Conservation (phyloP, 257 asterid genomes). For the Jacaranda mimosifolia region DNA sequence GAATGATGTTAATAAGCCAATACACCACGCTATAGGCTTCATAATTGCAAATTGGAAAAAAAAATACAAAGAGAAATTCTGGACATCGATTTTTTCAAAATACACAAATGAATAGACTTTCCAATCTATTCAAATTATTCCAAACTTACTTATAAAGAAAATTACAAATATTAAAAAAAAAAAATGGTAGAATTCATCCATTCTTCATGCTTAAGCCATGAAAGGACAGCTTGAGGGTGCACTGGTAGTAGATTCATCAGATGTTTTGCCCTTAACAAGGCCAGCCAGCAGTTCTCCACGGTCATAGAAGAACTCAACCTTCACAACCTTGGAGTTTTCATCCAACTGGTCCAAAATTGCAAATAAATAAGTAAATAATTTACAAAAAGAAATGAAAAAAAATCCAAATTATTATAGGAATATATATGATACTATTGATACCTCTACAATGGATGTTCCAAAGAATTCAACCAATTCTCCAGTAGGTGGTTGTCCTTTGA, state of each 20-base stretch:
- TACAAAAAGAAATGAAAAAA: background rate
- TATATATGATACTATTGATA: constrained; percentile 18
- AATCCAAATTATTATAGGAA: background rate
- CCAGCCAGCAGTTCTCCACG: constrained; percentile 62
- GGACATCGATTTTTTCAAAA: background rate
- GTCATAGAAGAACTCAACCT: constrained; percentile 60
- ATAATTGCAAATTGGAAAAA: too few species aligned
- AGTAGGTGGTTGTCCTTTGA: constrained; percentile 61
- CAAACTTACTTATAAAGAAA: background rate
- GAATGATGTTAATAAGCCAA: too few species aligned
- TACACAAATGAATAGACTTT: background rate
- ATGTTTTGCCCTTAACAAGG: constrained; percentile 44
- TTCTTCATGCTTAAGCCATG: constrained; percentile 36
- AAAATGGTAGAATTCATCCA: background rate
- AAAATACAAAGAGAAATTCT: background rate
- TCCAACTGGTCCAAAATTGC: constrained; percentile 42
- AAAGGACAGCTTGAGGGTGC: constrained; percentile 55
- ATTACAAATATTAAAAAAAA: background rate
- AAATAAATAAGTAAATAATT: background rate
- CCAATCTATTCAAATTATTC: background rate
- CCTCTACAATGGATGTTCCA: constrained; percentile 64
- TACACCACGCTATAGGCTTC: too few species aligned
- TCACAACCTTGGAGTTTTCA: constrained; percentile 53
- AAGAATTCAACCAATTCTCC: constrained; percentile 67
- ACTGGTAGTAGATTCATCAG: constrained; percentile 10